Conservation (phyloP, 495 filamentous ascomycete species). For the Baudoinia panamericana region DNA sequence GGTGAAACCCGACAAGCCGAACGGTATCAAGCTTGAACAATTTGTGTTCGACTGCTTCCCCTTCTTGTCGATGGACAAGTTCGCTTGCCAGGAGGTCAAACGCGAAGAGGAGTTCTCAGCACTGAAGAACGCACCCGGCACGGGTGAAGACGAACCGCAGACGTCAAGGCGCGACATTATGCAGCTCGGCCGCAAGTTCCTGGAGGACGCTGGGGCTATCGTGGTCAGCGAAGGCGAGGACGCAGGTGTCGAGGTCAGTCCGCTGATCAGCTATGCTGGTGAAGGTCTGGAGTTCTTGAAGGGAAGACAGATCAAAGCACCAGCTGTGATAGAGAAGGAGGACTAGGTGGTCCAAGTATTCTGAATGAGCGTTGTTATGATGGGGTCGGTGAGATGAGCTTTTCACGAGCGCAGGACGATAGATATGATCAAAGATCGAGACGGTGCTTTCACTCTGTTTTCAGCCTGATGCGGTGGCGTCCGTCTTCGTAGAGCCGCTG, state of each 20-base stretch:
- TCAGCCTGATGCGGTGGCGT: too few relatives aligned
- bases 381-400: too few relatives aligned
- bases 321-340: constrained; percentile 64
- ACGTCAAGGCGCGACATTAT: constrained; percentile 84
- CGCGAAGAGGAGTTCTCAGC: constrained; percentile 98
- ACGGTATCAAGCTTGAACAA: constrained; percentile 97
- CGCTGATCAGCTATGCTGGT: constrained; percentile 86
- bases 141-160: constrained; percentile 84
- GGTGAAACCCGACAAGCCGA: constrained; percentile 83
- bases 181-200: constrained; percentile 74
- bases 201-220: constrained; percentile 60
- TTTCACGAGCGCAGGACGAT: too few relatives aligned
- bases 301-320: constrained; percentile 60
- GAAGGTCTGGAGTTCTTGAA: constrained; percentile 74
- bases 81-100: constrained; percentile 88
- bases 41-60: constrained; percentile 99
- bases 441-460: too few relatives aligned
- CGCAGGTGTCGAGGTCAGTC: constrained; percentile 77
- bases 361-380: too few relatives aligned
- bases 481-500: too few relatives aligned
- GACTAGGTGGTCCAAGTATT: constrained; percentile 6
- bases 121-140: constrained; percentile 87
- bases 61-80: constrained; percentile 69
- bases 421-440: too few relatives aligned
- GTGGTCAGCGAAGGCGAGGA: constrained; percentile 59